Evolutionary conservation across 129 eudicot species (phyloP), one percentile per base, ranked within the genome.

Genomic region (Centrapalus pauciflorus): DNA sequence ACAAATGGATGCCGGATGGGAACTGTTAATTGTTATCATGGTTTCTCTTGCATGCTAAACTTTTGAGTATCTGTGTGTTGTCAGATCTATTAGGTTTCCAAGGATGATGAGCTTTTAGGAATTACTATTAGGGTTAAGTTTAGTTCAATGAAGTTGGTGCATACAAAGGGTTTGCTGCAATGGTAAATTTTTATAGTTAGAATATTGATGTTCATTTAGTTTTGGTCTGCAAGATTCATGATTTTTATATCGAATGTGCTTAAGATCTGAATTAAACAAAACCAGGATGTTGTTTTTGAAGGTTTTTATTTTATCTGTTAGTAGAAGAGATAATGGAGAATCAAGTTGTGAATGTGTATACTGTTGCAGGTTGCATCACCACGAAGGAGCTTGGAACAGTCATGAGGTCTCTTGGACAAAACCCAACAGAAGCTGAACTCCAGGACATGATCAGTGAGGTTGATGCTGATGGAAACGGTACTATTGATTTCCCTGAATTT

Each of bases 391-490:
- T 87, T 17, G 95, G 95, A 45, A 87, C 95, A 0, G 95, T 87
- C 61, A 87, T 87, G 95, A 85, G 90, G 34, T 87, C 95, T 8
- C 78, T 87, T 78, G 95, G 95, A n/a, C 90, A 87, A 50, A 86
- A 86, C 71, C 95, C 95, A 0, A 86, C 95, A 26, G 95, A 86
- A 63, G 95, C 89, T 43, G 95, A 86, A 68, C 95, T 86, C 32
- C 95, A 86, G 61, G 95, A 86, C 66, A 86, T 86, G 95, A 87
- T 87, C 81, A 87, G 81, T 5, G 95, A 87, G 72, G 95, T 87
- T 37, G 95, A 87, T 58, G 90, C 87, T 70, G 90, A 87, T 73
- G 85, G 95, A 30, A 87, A 83, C 32, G 95, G 95, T 32, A 87
- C 90, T 2, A 87, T 87, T 55, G 95, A 87, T 71, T 87, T 87